These are phyloP conservation scores for Naganishia kalamii DNA, from an alignment of 768 basidiomycete species.

Conservation along the genomic window DNA sequence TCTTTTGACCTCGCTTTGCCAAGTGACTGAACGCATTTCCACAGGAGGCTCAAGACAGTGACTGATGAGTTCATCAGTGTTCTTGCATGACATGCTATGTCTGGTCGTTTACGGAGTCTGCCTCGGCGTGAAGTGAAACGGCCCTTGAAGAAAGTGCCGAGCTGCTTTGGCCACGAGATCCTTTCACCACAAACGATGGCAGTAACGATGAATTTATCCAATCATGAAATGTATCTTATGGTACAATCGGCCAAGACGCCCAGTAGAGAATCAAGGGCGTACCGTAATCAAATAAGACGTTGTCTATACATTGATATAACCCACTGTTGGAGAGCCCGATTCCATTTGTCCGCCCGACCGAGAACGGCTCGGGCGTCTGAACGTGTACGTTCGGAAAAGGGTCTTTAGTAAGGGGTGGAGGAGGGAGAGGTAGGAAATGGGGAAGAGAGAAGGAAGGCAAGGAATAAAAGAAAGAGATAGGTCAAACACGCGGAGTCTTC, in stretches of 20 bases:
- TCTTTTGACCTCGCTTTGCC: no score
- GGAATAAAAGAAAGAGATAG: neutral
- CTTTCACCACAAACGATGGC: no score
- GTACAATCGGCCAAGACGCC: constrained; percentile 24
- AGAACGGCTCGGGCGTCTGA: neutral
- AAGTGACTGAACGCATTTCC: no score
- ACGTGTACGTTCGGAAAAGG: neutral
- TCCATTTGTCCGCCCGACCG: neutral
- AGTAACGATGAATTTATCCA: neutral
- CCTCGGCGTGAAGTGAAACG: no score
- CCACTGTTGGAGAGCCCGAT: constrained; percentile 10
- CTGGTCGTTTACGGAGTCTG: no score
- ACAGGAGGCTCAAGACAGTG: no score
- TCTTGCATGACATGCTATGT: no score
- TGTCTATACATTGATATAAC: constrained; percentile 15
- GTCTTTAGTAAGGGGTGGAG: constrained; percentile 12
- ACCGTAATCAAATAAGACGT: constrained; percentile 24
- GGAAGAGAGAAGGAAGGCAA: neutral
- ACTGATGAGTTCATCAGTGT: no score
- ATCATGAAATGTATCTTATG: constrained; percentile 18
- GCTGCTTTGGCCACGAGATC: no score
- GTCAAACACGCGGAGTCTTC: no score
- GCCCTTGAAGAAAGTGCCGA: no score
- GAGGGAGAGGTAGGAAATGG: neutral
- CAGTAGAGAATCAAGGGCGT: neutral